These are phyloP conservation scores for Boletus sensibilis DNA, from an alignment of 768 basidiomycete species.

Conservation along the genomic window DNA sequence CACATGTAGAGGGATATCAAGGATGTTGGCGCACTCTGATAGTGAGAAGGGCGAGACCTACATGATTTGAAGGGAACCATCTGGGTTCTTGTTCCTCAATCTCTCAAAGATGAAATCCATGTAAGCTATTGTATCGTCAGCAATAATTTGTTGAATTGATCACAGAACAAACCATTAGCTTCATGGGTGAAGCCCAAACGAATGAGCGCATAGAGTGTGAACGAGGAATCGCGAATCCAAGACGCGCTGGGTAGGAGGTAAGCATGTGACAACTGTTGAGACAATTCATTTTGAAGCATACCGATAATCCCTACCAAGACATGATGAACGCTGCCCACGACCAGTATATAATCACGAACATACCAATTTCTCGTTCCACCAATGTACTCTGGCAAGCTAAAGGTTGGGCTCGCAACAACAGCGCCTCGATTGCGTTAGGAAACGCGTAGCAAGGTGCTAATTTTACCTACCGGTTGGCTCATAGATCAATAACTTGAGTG, in stretches of 20 bases:
- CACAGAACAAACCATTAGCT: constrained; percentile 62
- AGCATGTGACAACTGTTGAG: neutral
- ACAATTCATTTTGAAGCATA: constrained; percentile 20
- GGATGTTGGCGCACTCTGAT: neutral
- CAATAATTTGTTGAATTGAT: neutral
- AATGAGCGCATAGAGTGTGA: constrained; percentile 92
- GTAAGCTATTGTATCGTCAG: constrained; percentile 50
- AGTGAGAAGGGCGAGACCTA: constrained; percentile 22
- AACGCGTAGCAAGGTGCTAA: neutral
- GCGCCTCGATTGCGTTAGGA: constrained; percentile 51
- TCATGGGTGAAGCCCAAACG: constrained; percentile 93
- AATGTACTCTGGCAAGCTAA: constrained; percentile 89
- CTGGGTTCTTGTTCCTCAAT: constrained; percentile 77
- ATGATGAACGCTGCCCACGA: neutral
- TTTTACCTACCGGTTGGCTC: constrained; percentile 72
- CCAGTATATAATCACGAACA: constrained; percentile 14
- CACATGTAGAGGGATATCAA: neutral
- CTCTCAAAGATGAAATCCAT: constrained; percentile 91
- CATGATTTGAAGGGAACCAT: constrained; percentile 95
- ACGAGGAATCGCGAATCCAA: constrained; percentile 95
- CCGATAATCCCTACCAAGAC: constrained; percentile 58
- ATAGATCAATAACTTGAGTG: constrained; percentile 88
- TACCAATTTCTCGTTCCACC: constrained; percentile 90
- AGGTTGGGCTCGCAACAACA: constrained; percentile 93
- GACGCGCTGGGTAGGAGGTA: constrained; percentile 51